Percentiles rank a stretch among this genome's conserved stretches.
phyloP scores from a whole-genome alignment of 768 basidiomycete species.

The Mycena maculata region DNA sequence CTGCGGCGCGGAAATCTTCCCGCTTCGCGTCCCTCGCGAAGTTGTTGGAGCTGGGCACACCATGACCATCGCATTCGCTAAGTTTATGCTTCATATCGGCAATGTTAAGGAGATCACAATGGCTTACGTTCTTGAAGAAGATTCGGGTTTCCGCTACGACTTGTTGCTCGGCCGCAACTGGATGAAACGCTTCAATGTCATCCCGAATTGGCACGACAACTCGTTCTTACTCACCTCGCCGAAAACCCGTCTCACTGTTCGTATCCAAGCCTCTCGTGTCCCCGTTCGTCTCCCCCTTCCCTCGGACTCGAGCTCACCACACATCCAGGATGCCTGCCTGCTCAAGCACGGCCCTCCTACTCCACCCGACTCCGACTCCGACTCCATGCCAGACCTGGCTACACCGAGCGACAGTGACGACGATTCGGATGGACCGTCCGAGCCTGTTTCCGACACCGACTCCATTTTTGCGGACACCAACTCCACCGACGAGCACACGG shows the following conservation, averaged over 20 bases:
- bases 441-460: background rate
- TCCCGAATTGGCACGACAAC: conserved; percentile 23
- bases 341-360: no score
- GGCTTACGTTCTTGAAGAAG: no score
- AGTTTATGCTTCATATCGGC: no score
- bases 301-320: no score
- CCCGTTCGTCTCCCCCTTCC: background rate
- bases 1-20: conserved; percentile 10
- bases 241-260: conserved; percentile 10
- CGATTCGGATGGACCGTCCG: background rate
- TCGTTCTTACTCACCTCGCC: conserved; percentile 18
- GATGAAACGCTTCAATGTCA: conserved; percentile 10
- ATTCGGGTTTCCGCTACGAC: conserved; percentile 30
- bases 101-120: no score
- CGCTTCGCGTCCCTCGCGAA: background rate
- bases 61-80: no score
- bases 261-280: conserved; percentile 6
- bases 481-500: no score
- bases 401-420: background rate
- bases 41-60: conserved; percentile 28
- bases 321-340: no score
- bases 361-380: no score
- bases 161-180: conserved; percentile 19
- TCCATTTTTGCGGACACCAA: background rate
- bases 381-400: background rate